Evolutionary conservation across 768 basidiomycete species (phyloP).

Genomic region (Mycena epipterygia): DNA sequence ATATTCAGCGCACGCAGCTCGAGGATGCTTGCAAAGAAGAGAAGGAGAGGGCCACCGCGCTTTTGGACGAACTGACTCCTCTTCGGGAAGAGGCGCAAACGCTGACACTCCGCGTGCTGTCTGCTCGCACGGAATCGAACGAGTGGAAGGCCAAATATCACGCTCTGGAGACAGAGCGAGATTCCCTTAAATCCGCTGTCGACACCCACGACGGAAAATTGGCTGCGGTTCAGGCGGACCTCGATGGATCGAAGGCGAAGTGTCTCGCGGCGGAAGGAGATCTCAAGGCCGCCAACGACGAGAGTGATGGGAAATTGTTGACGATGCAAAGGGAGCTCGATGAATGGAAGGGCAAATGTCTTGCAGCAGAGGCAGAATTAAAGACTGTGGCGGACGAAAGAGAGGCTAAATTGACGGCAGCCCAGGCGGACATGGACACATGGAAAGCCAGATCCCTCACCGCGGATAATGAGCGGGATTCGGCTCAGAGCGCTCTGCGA

Average conservation of each 20-base stretch:
- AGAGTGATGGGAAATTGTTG: not conserved
- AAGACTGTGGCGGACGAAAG: not conserved
- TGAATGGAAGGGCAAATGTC: slow-evolving; percentile 1
- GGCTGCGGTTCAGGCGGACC: not conserved
- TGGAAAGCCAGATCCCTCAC: slow-evolving; percentile 1
- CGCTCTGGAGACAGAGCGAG: not conserved
- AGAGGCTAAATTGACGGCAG: too few species aligned
- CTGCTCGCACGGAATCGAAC: not conserved
- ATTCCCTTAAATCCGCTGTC: slow-evolving; percentile 1
- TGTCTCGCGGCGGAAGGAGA: not conserved
- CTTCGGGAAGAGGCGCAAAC: not conserved
- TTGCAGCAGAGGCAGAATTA: not conserved
- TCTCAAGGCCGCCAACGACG: slow-evolving; percentile 4
- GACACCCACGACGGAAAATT: not conserved
- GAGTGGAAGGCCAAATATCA: slow-evolving; percentile 1
- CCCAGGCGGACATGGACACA: not conserved
- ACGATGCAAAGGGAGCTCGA: not conserved
- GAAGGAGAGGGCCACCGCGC: not conserved
- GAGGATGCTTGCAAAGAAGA: not conserved
- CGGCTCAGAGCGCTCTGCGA: not conserved
- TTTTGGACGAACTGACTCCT: not conserved
- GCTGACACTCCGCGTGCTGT: not conserved
- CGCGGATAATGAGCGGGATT: not conserved
- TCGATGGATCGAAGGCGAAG: slow-evolving; percentile 20
- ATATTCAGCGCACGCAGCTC: not conserved